Evolutionary conservation across 208 protist species (phyloP), one percentile per base, ranked within the genome.

Genomic region (Trypanosomatidae sp.): DNA sequence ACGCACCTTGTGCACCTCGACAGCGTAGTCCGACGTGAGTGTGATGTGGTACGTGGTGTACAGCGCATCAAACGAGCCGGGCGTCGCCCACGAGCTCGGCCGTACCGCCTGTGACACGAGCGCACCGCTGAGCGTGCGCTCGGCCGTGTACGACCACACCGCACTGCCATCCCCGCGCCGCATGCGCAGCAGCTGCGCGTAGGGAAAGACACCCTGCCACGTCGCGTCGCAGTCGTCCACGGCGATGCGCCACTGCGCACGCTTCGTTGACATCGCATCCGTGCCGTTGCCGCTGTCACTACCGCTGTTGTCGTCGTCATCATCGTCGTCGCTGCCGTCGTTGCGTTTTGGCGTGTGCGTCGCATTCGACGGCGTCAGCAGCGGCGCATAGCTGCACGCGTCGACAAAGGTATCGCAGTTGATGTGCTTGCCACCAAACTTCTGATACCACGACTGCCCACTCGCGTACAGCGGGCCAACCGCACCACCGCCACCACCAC

Each of bases 381-480:
- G 70, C 32, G 80, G 80, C 1, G 80, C 80, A 65, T 86, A 86
- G 33, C 46, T 52, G 60, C 80, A 90, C 19, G 80, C 48, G 37
- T 85, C 54, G 5, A 56, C 59, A 54, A 90, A 90, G 18, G 64
- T 79, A 54, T 90, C 75, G 48, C 80, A 90, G 28, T 60, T 35
- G 19, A 62, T 35, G 59, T 90, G 80, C 62, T 85, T 90, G 42
- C 80, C 80, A 43, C 80, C 76, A 38, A 90, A 90, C 55, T 90
- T 90, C 37, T 90, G 80, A 46, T 86, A 90, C 76, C 80, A 90
- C 20, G 71, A 82, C 6, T 40, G 30, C 37, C 72, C 76, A 24
- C 43, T 55, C 43, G 42, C 59, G 66, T 90, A 86, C 38, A 70
- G 56, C 15, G 59, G 30, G 32, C 75, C 80, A 2, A 79, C 65